Evolutionary conservation across 2,329 filamentous ascomycete genomes (phyloP).

Genomic region (Helicocarpus griseus): DNA sequence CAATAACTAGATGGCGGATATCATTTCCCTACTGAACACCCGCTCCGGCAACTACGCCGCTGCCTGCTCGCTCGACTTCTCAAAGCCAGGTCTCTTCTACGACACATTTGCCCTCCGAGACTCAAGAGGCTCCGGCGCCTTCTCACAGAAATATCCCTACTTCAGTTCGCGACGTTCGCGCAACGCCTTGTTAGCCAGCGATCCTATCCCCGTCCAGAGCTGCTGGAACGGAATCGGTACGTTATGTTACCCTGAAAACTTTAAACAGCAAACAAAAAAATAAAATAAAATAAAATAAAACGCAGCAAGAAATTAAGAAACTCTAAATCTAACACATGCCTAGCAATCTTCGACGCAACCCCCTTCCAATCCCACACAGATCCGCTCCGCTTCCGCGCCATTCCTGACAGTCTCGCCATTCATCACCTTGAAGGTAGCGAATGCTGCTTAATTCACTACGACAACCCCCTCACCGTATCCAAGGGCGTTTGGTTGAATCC

Average conservation of each 20-base stretch:
- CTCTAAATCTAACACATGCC: background rate
- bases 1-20: slow-evolving; percentile 37
- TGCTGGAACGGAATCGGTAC: slow-evolving; percentile 13
- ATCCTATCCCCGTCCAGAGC: slow-evolving; percentile 9
- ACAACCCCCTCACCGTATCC: slow-evolving; percentile 23
- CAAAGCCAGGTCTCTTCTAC: slow-evolving; percentile 58
- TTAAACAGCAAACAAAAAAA: background rate
- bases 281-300: slow-evolving; percentile 24
- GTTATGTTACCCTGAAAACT: background rate
- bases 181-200: slow-evolving; percentile 8
- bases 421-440: slow-evolving; percentile 60
- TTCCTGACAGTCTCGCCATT: slow-evolving; percentile 50
- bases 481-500: slow-evolving; percentile 32
- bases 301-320: too few relatives aligned
- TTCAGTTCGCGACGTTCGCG: slow-evolving; percentile 10
- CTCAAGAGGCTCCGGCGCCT: slow-evolving; percentile 51
- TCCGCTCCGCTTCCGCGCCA: slow-evolving; percentile 51
- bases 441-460: slow-evolving; percentile 54
- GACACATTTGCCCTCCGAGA: slow-evolving; percentile 66
- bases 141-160: slow-evolving; percentile 59
- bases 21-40: slow-evolving; percentile 48
- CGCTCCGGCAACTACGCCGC: slow-evolving; percentile 52
- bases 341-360: slow-evolving; percentile 12
- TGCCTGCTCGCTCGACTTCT: slow-evolving; percentile 62
- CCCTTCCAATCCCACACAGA: slow-evolving; percentile 16